Evolutionary conservation across 768 basidiomycete species (phyloP).

Genomic region (Amanita molliuscula): DNA sequence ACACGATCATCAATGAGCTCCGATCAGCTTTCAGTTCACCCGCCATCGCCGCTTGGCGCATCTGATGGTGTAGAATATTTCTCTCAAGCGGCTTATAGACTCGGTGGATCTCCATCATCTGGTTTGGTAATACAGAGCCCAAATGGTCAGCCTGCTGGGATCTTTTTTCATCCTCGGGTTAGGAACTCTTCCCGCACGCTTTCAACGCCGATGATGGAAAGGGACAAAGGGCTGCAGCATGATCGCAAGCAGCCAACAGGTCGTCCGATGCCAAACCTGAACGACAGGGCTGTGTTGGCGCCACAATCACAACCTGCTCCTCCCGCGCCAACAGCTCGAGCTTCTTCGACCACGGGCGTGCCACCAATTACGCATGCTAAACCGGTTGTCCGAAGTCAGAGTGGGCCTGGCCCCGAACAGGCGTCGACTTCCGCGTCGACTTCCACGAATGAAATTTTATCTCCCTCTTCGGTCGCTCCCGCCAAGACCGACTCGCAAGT

Average conservation of each 20-base stretch:
- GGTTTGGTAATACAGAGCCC: conserved; percentile 88
- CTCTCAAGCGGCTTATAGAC: conserved; percentile 51
- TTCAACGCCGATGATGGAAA: conserved; percentile 33
- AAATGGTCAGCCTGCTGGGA: conserved; percentile 89
- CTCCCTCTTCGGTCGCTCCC: background rate
- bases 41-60: conserved; percentile 63
- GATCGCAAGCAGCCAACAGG: background rate
- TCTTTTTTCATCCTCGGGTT: conserved; percentile 81
- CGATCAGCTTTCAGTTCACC: conserved; percentile 29
- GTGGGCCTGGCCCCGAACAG: conserved; percentile 6
- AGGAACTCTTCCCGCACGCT: conserved; percentile 25
- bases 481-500: conserved; percentile 1
- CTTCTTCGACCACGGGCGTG: conserved; percentile 4
- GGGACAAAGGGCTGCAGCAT: conserved; percentile 31
- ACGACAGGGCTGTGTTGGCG: background rate
- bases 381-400: conserved; percentile 4
- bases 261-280: background rate
- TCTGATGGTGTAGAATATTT: conserved; percentile 76
- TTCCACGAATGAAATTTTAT: background rate
- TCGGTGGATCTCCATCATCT: conserved; percentile 70
- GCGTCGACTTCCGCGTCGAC: conserved; percentile 3
- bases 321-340: background rate
- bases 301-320: background rate
- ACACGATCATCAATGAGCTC: conserved; percentile 37
- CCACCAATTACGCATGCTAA: background rate